Conservation (phyloP, 495 filamentous ascomycete genomes). For the Mycothermus thermophilus region DNA sequence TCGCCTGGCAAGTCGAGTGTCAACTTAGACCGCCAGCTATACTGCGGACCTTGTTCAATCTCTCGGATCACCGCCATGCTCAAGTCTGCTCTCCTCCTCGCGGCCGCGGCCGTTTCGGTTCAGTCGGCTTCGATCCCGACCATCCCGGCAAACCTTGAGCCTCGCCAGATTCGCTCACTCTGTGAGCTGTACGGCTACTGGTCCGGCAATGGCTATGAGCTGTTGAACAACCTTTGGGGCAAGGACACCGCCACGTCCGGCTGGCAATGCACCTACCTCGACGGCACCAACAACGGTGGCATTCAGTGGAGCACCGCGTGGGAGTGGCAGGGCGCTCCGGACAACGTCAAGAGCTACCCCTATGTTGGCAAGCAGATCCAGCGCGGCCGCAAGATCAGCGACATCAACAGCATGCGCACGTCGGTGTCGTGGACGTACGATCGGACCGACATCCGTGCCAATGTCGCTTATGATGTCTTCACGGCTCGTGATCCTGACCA, state of each 20-base stretch:
- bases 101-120: no score
- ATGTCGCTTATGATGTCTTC: conserved; percentile 39
- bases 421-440: conserved; percentile 28
- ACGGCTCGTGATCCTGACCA: conserved; percentile 34
- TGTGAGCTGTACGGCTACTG: conserved; percentile 28
- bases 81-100: no score
- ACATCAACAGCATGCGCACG: conserved; percentile 26
- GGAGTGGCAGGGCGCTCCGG: conserved; percentile 28
- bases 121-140: no score
- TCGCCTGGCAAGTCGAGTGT: no score
- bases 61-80: no score
- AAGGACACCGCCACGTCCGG: conserved; percentile 21
- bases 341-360: conserved; percentile 34
- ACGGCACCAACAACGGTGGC: conserved; percentile 18
- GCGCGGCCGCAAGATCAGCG: conserved; percentile 16
- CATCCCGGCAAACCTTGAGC: no score
- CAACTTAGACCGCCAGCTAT: no score
- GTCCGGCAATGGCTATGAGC: conserved; percentile 22
- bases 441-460: conserved; percentile 26
- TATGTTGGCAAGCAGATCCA: conserved; percentile 22
- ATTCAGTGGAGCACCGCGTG: conserved; percentile 29
- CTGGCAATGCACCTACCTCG: conserved; percentile 30
- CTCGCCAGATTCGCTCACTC: no score
- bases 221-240: conserved; percentile 38
- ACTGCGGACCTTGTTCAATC: no score